Base-by-base conservation (phyloP, 441 rosid genomes). In the Populus hybrid region DNA sequence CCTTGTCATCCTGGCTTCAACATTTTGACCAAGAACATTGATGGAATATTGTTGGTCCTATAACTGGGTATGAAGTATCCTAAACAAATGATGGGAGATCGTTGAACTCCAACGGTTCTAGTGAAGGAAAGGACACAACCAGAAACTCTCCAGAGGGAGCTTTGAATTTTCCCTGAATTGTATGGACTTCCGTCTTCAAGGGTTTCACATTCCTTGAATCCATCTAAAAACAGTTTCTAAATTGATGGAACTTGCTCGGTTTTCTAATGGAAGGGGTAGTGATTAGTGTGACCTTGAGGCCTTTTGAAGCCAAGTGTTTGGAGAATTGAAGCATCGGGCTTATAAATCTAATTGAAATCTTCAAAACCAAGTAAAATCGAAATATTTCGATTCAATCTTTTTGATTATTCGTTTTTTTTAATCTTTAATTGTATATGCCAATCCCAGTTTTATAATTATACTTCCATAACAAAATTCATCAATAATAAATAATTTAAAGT, bases 21-120 rank as follows among this genome's bases (percentile, higher is more conserved):
- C 7, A 75, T 42, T 65, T 81, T 76, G 76, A 81, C 86, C 32
- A 81, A 24, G 76, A 69, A 81, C 30, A 69, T 66, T 4, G 84
- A 81, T 10, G 86, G 86, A 16, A 24, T 24, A 81, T 57, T 6
- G 61, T 76, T 34, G 86, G 86, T 21, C 84, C 86, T 11, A 81
- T 5, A 34, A 74, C 73, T 36, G 83, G 87, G 75, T 86, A 84
- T 1, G 78, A 64, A 9, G 69, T 35, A 40, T 86, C 85, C 28
- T 76, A 76, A 66, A 85, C 73, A 11, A 84, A 76, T 6, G 90
- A 78, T 28, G 90, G 90, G 67, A 86, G 68, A 73, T 88, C 90
- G 34, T 65, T 38, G 36, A 38, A 64, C 74, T 78, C 80, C 67
- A 85, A 54, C 76, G 78, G 54, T 14, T 88, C 84, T 73, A 86